phyloP scores from a whole-genome alignment of 2,329 filamentous ascomycete genomes.

The Teratosphaeriaceae sp. region DNA sequence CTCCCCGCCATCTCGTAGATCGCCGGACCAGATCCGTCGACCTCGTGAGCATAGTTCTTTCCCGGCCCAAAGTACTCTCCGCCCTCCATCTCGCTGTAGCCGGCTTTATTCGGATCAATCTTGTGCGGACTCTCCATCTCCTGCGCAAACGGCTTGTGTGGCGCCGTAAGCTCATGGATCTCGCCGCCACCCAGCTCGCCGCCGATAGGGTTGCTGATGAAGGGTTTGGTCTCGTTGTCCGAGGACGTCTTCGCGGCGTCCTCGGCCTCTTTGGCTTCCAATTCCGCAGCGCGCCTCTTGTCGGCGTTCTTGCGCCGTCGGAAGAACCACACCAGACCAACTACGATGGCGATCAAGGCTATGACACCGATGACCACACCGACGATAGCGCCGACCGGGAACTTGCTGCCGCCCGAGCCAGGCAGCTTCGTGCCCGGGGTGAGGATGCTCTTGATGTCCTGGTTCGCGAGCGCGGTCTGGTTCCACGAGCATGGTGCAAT shows the following conservation, averaged over 20 bases:
- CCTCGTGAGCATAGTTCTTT: slow-evolving; percentile 17
- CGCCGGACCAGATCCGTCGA: slow-evolving; percentile 15
- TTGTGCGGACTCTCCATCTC: slow-evolving; percentile 28
- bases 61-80: slow-evolving; percentile 17
- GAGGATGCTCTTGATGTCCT: slow-evolving; percentile 24
- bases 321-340: slow-evolving; percentile 20
- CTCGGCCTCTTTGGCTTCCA: slow-evolving; percentile 24
- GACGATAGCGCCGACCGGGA: slow-evolving; percentile 27
- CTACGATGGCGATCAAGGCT: slow-evolving; percentile 21
- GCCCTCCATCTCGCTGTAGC: slow-evolving; percentile 28
- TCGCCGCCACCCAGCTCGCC: slow-evolving; percentile 29
- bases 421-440: slow-evolving; percentile 14
- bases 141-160: slow-evolving; percentile 19
- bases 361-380: slow-evolving; percentile 29
- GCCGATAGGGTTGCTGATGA: slow-evolving; percentile 25
- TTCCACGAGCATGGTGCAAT: slow-evolving; percentile 5
- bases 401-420: slow-evolving; percentile 9
- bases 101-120: slow-evolving; percentile 26
- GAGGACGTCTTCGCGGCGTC: slow-evolving; percentile 7
- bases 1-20: slow-evolving; percentile 24
- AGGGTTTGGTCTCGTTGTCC: slow-evolving; percentile 13
- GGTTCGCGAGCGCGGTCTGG: slow-evolving; percentile 16
- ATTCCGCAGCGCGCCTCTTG: slow-evolving; percentile 22
- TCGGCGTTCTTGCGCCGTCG: slow-evolving; percentile 21
- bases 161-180: slow-evolving; percentile 28